These are phyloP conservation scores for Rhodofomes roseus DNA, from an alignment of 1,284 basidiomycete species.

Conservation along the genomic window DNA sequence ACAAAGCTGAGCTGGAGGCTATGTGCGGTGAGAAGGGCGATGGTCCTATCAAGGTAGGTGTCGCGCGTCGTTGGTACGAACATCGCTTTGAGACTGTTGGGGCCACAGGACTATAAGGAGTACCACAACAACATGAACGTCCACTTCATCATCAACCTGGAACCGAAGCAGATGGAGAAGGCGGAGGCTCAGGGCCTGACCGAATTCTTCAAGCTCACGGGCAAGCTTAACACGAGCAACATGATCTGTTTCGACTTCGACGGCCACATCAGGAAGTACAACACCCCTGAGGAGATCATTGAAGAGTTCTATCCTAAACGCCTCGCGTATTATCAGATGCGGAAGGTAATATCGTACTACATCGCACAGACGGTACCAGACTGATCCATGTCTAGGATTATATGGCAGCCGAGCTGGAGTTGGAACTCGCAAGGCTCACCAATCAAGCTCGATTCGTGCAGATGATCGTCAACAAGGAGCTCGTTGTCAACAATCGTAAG, in stretches of 20 bases:
- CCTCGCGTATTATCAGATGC: conserved; percentile 89
- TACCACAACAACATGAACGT: conserved; percentile 93
- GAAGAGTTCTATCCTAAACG: conserved; percentile 93
- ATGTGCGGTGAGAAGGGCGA: conserved; percentile 75
- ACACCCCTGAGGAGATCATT: conserved; percentile 87
- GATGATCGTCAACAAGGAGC: conserved; percentile 90
- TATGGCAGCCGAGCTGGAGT: conserved; percentile 83
- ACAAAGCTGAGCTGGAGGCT: conserved; percentile 87
- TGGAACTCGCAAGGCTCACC: conserved; percentile 79
- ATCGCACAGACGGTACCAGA: neutral
- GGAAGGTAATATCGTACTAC: conserved; percentile 65
- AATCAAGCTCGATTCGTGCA: conserved; percentile 98
- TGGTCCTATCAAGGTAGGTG: conserved; percentile 58
- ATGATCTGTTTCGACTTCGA: conserved; percentile 99
- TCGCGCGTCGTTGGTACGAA: too few relatives aligned
- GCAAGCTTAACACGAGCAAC: conserved; percentile 86
- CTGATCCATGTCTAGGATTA: conserved; percentile 55
- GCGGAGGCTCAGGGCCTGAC: conserved; percentile 87
- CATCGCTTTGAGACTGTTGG: neutral
- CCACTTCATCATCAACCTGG: conserved; percentile 87
- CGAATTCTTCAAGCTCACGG: conserved; percentile 89
- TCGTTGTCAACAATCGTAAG: conserved; percentile 92
- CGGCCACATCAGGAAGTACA: conserved; percentile 95
- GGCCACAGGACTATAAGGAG: conserved; percentile 85
- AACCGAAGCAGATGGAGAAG: conserved; percentile 78